These are phyloP conservation scores for Xylariaceae sp. DNA, from an alignment of 2,329 filamentous ascomycete genomes.

Conservation along the genomic window DNA sequence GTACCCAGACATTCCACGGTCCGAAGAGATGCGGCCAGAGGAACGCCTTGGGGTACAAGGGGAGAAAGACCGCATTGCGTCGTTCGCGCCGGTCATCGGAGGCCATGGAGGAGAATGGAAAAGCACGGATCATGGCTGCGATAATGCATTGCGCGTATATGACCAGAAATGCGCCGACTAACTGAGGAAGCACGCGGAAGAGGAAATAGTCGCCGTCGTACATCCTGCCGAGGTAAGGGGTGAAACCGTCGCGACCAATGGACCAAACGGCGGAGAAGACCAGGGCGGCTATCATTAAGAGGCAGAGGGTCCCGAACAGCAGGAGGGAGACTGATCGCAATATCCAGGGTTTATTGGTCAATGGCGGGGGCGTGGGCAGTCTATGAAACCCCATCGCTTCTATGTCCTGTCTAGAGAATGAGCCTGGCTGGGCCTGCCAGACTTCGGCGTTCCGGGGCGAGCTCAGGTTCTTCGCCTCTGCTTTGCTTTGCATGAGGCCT, in stretches of 20 bases:
- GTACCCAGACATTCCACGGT: slow-evolving; percentile 60
- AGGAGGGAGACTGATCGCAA: slow-evolving; percentile 62
- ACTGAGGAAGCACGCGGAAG: slow-evolving; percentile 77
- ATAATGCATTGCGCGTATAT: slow-evolving; percentile 74
- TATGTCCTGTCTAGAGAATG: slow-evolving; percentile 30
- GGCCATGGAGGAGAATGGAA: slow-evolving; percentile 75
- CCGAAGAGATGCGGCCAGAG: slow-evolving; percentile 55
- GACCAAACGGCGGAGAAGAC: slow-evolving; percentile 70
- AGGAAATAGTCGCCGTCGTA: slow-evolving; percentile 75
- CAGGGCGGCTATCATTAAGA: slow-evolving; percentile 66
- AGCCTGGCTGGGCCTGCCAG: slow-evolving; percentile 29
- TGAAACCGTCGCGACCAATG: slow-evolving; percentile 56
- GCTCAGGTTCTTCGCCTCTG: slow-evolving; percentile 8
- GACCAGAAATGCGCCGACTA: slow-evolving; percentile 65
- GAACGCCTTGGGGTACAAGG: slow-evolving; percentile 66
- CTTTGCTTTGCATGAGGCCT: slow-evolving; percentile 6
- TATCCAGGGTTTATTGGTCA: slow-evolving; percentile 67
- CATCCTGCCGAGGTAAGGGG: slow-evolving; percentile 59
- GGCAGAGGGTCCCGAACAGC: slow-evolving; percentile 54
- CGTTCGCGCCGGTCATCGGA: slow-evolving; percentile 55
- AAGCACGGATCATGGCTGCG: slow-evolving; percentile 65
- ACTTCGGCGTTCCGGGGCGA: slow-evolving; percentile 30
- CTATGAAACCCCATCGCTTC: slow-evolving; percentile 32
- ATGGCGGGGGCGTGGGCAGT: slow-evolving; percentile 38
- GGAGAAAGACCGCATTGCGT: slow-evolving; percentile 60